A percentile compares a stretch with the other conserved stretches of the same genome.
Evolutionary conservation across 768 basidiomycete genomes (phyloP).

Genomic region (Podaxis sp.): DNA sequence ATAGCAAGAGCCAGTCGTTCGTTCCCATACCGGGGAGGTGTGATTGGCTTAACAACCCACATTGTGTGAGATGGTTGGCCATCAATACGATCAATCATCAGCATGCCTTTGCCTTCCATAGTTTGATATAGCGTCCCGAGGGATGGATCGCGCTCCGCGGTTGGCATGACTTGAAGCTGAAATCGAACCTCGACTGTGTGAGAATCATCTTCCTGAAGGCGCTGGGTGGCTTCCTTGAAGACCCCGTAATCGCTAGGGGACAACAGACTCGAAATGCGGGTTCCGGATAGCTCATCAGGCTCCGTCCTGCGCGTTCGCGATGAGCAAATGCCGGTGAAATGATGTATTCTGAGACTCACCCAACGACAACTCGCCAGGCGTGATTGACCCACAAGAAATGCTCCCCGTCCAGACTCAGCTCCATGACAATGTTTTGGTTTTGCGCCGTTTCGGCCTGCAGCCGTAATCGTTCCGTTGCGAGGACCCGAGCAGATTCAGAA

Average conservation of each 20-base stretch:
- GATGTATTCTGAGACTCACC: slow-evolving; percentile 43
- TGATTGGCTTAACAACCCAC: slow-evolving; percentile 92
- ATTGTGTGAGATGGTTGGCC: slow-evolving; percentile 91
- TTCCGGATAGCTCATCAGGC: slow-evolving; percentile 71
- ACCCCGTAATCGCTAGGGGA: slow-evolving; percentile 76
- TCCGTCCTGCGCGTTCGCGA: slow-evolving; percentile 54
- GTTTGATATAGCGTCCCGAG: slow-evolving; percentile 61
- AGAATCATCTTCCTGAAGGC: slow-evolving; percentile 85
- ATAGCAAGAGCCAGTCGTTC: slow-evolving; percentile 58
- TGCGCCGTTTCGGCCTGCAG: slow-evolving; percentile 93
- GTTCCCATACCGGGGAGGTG: slow-evolving; percentile 64
- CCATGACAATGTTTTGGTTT: slow-evolving; percentile 94
- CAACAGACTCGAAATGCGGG: slow-evolving; percentile 77
- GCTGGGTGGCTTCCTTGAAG: slow-evolving; percentile 82
- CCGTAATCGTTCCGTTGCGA: slow-evolving; percentile 83
- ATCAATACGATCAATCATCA: slow-evolving; percentile 91
- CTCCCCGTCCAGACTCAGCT: slow-evolving; percentile 90
- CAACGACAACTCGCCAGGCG: slow-evolving; percentile 89
- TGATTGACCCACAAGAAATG: slow-evolving; percentile 96
- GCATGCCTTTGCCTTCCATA: slow-evolving; percentile 98
- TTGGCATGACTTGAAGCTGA: slow-evolving; percentile 73
- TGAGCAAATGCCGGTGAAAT: neutral
- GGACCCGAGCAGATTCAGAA: slow-evolving; percentile 74
- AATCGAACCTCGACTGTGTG: slow-evolving; percentile 93
- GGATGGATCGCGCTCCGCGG: slow-evolving; percentile 51